These are phyloP conservation scores for Hebeloma cylindrosporum DNA, from an alignment of 768 basidiomycete species.

Conservation along the genomic window DNA sequence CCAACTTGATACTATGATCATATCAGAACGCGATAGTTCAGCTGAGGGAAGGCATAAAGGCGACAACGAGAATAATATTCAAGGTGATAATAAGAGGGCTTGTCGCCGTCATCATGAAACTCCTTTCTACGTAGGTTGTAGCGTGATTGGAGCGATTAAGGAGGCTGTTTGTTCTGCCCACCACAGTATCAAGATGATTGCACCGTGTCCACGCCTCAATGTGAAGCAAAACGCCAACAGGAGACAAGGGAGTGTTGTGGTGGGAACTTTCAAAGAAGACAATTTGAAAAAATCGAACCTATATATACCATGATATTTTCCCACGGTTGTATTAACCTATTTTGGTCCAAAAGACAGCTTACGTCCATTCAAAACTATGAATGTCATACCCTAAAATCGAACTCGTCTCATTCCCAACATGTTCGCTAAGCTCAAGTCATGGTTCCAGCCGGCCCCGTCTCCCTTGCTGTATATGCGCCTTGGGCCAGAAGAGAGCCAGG, in stretches of 20 bases:
- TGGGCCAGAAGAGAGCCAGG: constrained; percentile 44
- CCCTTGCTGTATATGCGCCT: constrained; percentile 62
- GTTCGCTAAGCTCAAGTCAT: constrained; percentile 31
- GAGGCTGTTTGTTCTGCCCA: constrained; percentile 62
- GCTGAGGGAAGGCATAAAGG: constrained; percentile 7
- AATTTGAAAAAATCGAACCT: constrained; percentile 6
- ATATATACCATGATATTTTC: too few relatives aligned
- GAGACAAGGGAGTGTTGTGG: constrained; percentile 46
- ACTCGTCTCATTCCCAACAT: constrained; percentile 22
- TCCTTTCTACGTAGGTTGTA: constrained; percentile 64
- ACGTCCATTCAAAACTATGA: too few relatives aligned
- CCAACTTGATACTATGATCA: too few relatives aligned
- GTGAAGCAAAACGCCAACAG: constrained; percentile 63
- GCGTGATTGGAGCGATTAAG: constrained; percentile 84
- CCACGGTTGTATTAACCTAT: background rate
- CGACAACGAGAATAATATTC: background rate
- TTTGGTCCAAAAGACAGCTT: too few relatives aligned
- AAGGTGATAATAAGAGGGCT: background rate
- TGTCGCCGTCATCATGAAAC: constrained; percentile 87
- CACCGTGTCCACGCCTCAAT: constrained; percentile 45
- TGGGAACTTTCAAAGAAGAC: constrained; percentile 32
- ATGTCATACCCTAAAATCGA: too few relatives aligned
- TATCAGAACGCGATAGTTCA: too few relatives aligned
- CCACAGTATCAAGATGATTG: constrained; percentile 28
- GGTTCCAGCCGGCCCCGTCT: constrained; percentile 20